Evolutionary conservation across 306 rosid species (phyloP).

Genomic region (Astragalus glycyphyllos): DNA sequence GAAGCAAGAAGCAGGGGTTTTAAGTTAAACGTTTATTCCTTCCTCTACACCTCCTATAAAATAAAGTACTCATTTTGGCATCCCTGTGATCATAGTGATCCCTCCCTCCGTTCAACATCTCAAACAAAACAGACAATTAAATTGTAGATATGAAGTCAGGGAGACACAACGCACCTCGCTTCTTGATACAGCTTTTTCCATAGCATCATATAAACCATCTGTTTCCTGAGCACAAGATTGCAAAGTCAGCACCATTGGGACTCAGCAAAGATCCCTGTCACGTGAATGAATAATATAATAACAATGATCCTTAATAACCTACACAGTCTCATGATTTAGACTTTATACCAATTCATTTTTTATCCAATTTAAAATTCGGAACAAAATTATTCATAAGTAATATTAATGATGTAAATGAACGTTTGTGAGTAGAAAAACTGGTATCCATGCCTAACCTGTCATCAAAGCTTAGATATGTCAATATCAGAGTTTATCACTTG

Average conservation of each 20-base stretch:
- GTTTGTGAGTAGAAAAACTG: too few species aligned
- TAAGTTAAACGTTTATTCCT: background rate
- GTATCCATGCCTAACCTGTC: too few species aligned
- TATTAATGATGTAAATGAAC: too few species aligned
- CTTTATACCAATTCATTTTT: conserved; percentile 44
- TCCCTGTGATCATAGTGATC: background rate
- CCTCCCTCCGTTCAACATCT: conserved; percentile 13
- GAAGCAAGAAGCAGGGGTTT: background rate
- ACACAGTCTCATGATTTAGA: conserved; percentile 49
- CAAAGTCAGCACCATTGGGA: conserved; percentile 81
- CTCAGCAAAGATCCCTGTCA: conserved; percentile 77
- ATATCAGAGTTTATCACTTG: conserved; percentile 28
- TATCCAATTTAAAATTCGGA: conserved; percentile 35
- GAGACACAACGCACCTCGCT: conserved; percentile 75
- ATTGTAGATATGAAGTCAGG: conserved; percentile 36
- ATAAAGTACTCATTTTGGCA: background rate
- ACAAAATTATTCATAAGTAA: conserved; percentile 11
- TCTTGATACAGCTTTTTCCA: conserved; percentile 85
- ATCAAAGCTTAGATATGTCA: too few species aligned
- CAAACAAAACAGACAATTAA: conserved; percentile 28
- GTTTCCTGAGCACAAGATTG: conserved; percentile 98
- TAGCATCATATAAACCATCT: conserved; percentile 81
- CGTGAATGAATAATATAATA: conserved; percentile 59
- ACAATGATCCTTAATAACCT: conserved; percentile 61
- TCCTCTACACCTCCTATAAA: background rate